phyloP scores from a whole-genome alignment of 78 protist species.

The Polysphondylium violaceum region DNA sequence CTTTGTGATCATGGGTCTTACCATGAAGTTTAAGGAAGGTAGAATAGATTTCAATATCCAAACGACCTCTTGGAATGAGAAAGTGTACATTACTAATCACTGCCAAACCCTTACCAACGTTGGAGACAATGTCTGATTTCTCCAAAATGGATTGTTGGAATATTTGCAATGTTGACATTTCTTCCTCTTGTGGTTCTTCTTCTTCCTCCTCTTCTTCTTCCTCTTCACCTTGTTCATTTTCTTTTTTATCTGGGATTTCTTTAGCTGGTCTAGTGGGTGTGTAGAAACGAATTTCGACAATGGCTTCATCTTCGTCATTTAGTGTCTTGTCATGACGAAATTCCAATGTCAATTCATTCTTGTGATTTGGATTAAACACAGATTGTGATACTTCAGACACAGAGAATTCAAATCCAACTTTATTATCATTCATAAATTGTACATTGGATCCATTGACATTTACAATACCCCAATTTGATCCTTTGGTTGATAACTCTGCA shows the following conservation, averaged over 20 bases:
- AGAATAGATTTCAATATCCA: constrained; percentile 84
- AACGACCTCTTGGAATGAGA: constrained; percentile 87
- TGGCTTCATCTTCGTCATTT: constrained; percentile 46
- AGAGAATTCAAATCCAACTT: constrained; percentile 70
- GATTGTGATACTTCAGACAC: constrained; percentile 63
- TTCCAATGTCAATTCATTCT: constrained; percentile 59
- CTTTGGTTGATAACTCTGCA: constrained; percentile 58
- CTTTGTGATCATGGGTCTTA: constrained; percentile 83
- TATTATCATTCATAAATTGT: constrained; percentile 15
- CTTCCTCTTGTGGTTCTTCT: background rate
- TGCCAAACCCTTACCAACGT: constrained; percentile 63
- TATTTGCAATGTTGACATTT: background rate
- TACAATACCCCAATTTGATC: constrained; percentile 64
- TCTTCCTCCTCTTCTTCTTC: background rate
- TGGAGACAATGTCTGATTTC: constrained; percentile 48
- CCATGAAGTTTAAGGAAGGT: constrained; percentile 79
- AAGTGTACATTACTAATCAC: constrained; percentile 43
- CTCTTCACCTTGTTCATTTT: constrained; percentile 26
- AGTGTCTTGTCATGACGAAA: constrained; percentile 30
- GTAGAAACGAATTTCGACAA: constrained; percentile 33
- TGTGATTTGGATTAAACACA: constrained; percentile 16
- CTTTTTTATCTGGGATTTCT: constrained; percentile 4
- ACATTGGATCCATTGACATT: constrained; percentile 32
- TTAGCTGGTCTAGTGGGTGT: constrained; percentile 26
- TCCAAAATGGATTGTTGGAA: constrained; percentile 43